Evolutionary conservation across 306 rosid genomes (phyloP).

Genomic region (Dalbergia oliveri): DNA sequence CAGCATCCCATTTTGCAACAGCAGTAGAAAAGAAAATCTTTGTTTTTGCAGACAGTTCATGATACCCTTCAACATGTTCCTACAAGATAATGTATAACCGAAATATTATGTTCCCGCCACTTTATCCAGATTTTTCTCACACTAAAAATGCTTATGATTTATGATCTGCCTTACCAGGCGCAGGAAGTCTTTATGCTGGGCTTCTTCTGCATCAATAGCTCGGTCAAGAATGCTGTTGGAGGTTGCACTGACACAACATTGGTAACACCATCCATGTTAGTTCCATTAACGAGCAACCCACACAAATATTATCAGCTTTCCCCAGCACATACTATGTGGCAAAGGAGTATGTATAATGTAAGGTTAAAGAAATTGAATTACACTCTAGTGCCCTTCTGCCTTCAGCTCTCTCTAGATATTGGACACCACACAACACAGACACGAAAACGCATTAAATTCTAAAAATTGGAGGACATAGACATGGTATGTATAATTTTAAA

Average conservation of each 20-base stretch:
- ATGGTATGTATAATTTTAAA: too few species aligned
- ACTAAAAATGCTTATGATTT: constrained; percentile 9
- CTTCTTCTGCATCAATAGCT: constrained; percentile 96
- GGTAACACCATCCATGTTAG: constrained; percentile 54
- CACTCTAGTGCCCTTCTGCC: not conserved
- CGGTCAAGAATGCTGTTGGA: constrained; percentile 98
- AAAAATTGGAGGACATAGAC: too few species aligned
- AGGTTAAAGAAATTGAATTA: constrained; percentile 2
- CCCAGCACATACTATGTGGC: too few species aligned
- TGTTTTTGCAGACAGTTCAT: constrained; percentile 95
- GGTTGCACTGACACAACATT: constrained; percentile 77
- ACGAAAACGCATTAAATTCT: too few species aligned
- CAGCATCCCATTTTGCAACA: constrained; percentile 90
- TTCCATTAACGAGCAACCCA: constrained; percentile 40
- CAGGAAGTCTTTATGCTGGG: constrained; percentile 73
- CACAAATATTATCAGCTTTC: not conserved
- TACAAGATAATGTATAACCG: constrained; percentile 50
- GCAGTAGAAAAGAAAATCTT: constrained; percentile 93
- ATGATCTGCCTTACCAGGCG: constrained; percentile 58
- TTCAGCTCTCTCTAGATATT: not conserved
- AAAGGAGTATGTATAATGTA: not conserved
- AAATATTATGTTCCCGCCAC: constrained; percentile 40
- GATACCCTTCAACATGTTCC: constrained; percentile 99
- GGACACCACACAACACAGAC: too few species aligned
- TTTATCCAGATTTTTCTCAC: constrained; percentile 35